Conservation (phyloP, 805 yeast genomes). For the Candida pseudofarinosa region DNA sequence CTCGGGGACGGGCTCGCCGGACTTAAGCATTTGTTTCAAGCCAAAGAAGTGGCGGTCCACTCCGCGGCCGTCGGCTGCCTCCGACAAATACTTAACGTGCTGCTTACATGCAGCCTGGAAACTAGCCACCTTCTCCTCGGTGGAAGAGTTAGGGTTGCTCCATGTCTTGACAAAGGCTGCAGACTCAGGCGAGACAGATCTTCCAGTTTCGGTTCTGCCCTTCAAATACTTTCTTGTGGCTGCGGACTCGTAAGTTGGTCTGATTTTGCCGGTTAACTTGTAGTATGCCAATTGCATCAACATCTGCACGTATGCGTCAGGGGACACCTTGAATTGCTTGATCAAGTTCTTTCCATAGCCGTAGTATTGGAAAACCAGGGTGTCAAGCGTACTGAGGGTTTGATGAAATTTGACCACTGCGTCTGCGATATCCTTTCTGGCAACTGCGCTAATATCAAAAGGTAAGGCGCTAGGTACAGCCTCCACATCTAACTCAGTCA, state of each 20-base stretch:
- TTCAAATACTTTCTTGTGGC: constrained; percentile 84
- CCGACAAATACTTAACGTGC: constrained; percentile 69
- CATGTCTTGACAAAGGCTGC: constrained; percentile 69
- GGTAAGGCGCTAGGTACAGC: constrained; percentile 26
- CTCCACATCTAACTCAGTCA: constrained; percentile 5
- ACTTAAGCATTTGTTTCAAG: constrained; percentile 62
- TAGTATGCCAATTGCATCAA: constrained; percentile 85
- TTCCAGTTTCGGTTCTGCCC: constrained; percentile 93
- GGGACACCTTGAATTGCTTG: constrained; percentile 80
- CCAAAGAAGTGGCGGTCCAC: constrained; percentile 94
- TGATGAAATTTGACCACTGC: constrained; percentile 57
- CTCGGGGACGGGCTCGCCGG: constrained; percentile 59
- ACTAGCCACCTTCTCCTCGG: constrained; percentile 56
- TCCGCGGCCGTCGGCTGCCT: constrained; percentile 83
- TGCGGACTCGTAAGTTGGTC: constrained; percentile 95
- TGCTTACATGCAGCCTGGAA: constrained; percentile 69
- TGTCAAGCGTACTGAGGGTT: constrained; percentile 64
- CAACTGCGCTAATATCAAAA: constrained; percentile 57
- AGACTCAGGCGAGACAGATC: constrained; percentile 75
- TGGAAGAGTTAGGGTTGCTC: constrained; percentile 50
- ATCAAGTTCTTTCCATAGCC: constrained; percentile 85
- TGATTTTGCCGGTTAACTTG: constrained; percentile 70
- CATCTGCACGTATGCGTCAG: constrained; percentile 92
- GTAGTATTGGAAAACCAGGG: constrained; percentile 73
- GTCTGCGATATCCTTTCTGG: constrained; percentile 45